Evolutionary conservation across 176 grass and related monocot species (phyloP).

Genomic region (Neostapfia colusana): DNA sequence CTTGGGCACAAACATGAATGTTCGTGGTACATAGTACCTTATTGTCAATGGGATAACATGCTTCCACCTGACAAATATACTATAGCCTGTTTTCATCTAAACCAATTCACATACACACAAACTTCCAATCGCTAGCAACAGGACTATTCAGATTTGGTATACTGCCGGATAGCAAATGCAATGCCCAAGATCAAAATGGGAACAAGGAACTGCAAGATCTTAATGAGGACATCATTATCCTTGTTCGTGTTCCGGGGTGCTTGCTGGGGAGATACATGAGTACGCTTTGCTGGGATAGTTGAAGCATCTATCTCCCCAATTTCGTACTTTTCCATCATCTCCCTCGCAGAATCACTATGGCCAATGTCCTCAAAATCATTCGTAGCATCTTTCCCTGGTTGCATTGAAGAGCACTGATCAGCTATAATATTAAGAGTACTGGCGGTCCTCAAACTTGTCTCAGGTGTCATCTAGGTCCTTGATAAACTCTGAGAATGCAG

Average conservation of each 20-base stretch:
- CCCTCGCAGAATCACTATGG: conserved; percentile 67
- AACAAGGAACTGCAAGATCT: conserved; percentile 65
- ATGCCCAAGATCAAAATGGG: conserved; percentile 66
- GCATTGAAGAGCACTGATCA: not conserved
- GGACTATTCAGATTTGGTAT: conserved; percentile 50
- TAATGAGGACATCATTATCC: conserved; percentile 50
- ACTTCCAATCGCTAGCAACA: not conserved
- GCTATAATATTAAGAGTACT: not conserved
- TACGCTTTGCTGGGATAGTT: conserved; percentile 60
- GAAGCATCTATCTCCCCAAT: conserved; percentile 73
- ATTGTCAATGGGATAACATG: conserved; percentile 7
- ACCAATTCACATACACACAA: conserved; percentile 2
- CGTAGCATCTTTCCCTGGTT: conserved; percentile 82
- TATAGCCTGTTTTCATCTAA: not conserved
- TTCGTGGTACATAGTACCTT: conserved; percentile 18
- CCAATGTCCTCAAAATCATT: conserved; percentile 94
- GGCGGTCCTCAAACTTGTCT: no score
- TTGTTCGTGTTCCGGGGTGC: conserved; percentile 24
- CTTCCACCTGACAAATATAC: conserved; percentile 21
- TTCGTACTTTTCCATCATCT: conserved; percentile 71
- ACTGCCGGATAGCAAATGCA: conserved; percentile 61
- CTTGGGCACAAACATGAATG: conserved; percentile 7
- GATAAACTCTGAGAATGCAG: no score
- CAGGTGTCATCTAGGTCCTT: no score
- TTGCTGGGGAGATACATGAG: conserved; percentile 48